phyloP scores from a whole-genome alignment of 768 basidiomycete genomes.

The Xerocomus brunneocitrinus region DNA sequence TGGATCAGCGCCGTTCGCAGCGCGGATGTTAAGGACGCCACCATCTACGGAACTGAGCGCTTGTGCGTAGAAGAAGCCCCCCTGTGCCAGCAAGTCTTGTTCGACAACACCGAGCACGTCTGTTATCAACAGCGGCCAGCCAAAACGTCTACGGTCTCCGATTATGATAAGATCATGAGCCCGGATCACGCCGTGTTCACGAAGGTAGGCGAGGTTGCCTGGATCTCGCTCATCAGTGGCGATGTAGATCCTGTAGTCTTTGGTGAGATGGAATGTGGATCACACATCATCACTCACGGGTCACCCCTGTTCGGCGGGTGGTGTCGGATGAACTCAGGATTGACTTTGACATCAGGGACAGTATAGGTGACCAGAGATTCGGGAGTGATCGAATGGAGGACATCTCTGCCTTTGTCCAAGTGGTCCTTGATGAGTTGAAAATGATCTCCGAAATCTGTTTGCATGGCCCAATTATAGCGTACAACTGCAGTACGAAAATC shows the following conservation, averaged over 20 bases:
- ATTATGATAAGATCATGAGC: constrained; percentile 39
- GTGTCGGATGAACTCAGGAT: constrained; percentile 13
- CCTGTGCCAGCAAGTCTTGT: constrained; percentile 37
- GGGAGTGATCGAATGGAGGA: constrained; percentile 15
- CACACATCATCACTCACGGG: constrained; percentile 11
- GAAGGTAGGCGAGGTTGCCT: constrained; percentile 31
- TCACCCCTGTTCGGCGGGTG: constrained; percentile 19
- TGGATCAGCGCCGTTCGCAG: constrained; percentile 37
- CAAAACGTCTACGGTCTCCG: constrained; percentile 38
- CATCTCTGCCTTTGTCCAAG: constrained; percentile 18
- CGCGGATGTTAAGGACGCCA: constrained; percentile 40
- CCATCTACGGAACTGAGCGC: constrained; percentile 40
- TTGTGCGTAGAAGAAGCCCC: constrained; percentile 41
- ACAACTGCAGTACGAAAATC: constrained; percentile 21
- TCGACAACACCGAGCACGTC: constrained; percentile 42
- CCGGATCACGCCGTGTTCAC: constrained; percentile 34
- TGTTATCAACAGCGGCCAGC: constrained; percentile 41
- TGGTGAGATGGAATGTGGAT: constrained; percentile 4
- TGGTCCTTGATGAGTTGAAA: constrained; percentile 31
- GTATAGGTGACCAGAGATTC: constrained; percentile 18
- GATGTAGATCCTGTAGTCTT: constrained; percentile 28
- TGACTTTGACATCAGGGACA: constrained; percentile 18
- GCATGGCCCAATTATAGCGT: constrained; percentile 35
- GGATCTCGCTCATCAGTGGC: constrained; percentile 42
- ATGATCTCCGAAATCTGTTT: constrained; percentile 33